A percentile compares a stretch with the other conserved stretches of the same genome.
Conservation (phyloP, 2,329 filamentous ascomycete genomes). For the Paracorniculantispora psalliotae region DNA sequence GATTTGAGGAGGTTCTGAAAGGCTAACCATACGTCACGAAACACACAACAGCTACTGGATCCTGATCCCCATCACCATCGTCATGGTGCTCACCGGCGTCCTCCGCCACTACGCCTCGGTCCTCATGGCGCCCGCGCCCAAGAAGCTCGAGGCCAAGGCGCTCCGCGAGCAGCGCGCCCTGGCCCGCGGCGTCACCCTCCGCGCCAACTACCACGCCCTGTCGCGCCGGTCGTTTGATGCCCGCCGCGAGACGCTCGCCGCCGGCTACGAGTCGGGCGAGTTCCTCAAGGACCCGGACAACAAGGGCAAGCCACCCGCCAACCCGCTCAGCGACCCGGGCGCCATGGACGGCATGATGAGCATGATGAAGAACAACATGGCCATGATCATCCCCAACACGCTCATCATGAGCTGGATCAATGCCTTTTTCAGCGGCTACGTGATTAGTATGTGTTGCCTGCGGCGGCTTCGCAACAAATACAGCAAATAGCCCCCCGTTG, state of each 20-base stretch:
- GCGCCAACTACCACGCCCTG: conserved; percentile 75
- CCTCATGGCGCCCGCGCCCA: conserved; percentile 80
- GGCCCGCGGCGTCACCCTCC: conserved; percentile 77
- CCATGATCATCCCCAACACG: conserved; percentile 98
- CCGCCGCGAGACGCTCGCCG: conserved; percentile 75
- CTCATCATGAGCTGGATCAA: conserved; percentile 99
- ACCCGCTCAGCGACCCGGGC: conserved; percentile 90
- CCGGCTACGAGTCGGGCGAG: conserved; percentile 76
- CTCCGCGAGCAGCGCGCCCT: conserved; percentile 85
- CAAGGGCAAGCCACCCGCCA: conserved; percentile 81
- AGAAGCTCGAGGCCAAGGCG: conserved; percentile 68
- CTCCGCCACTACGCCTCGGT: conserved; percentile 94
- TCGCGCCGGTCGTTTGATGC: conserved; percentile 71
- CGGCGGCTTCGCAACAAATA: no score
- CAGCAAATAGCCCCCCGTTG: no score
- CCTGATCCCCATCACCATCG: conserved; percentile 90
- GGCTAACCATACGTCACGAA: no score
- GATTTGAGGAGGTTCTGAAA: no score
- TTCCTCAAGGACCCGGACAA: conserved; percentile 87
- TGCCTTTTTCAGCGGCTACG: conserved; percentile 96
- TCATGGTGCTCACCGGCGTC: conserved; percentile 96
- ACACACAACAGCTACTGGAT: conserved; percentile 99
- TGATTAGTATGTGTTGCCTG: conserved; percentile 67
- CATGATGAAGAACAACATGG: conserved; percentile 99
- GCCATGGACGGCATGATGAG: conserved; percentile 99